Conservation (phyloP, 2,329 filamentous ascomycete genomes). For the Venturia oleaginea region DNA sequence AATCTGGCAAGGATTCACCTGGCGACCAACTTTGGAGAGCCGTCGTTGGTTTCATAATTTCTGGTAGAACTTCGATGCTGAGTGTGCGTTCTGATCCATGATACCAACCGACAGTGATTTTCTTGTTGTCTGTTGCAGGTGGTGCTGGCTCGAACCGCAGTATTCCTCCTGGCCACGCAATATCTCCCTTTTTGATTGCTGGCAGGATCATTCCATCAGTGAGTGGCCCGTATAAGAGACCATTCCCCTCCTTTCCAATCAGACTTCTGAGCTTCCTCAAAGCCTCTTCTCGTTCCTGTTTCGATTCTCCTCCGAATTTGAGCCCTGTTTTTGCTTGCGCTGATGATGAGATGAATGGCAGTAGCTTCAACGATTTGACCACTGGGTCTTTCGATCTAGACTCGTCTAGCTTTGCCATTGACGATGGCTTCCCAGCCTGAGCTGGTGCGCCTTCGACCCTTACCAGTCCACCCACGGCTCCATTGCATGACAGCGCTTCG, state of each 20-base stretch:
- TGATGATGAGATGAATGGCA: slow-evolving; percentile 52
- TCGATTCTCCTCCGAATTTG: slow-evolving; percentile 81
- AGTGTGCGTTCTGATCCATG: slow-evolving; percentile 67
- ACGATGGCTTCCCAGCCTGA: slow-evolving; percentile 56
- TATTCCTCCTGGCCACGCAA: slow-evolving; percentile 74
- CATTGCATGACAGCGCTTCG: slow-evolving; percentile 58
- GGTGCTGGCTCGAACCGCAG: slow-evolving; percentile 62
- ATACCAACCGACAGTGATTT: slow-evolving; percentile 57
- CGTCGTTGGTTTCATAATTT: slow-evolving; percentile 57
- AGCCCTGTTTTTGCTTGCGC: slow-evolving; percentile 41
- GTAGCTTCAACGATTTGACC: slow-evolving; percentile 65
- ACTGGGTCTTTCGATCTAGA: slow-evolving; percentile 31
- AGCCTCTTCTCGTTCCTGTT: slow-evolving; percentile 70
- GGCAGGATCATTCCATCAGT: slow-evolving; percentile 78
- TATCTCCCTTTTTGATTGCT: slow-evolving; percentile 45
- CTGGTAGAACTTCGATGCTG: slow-evolving; percentile 64
- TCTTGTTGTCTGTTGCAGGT: slow-evolving; percentile 32
- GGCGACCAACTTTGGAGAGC: slow-evolving; percentile 39
- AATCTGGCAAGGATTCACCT: slow-evolving; percentile 44
- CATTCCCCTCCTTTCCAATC: slow-evolving; percentile 52
- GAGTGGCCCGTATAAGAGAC: slow-evolving; percentile 71
- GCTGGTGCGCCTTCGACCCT: slow-evolving; percentile 75
- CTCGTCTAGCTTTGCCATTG: slow-evolving; percentile 30
- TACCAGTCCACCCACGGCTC: slow-evolving; percentile 75
- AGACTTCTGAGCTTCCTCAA: slow-evolving; percentile 61